These are phyloP conservation scores for Alternaria metachromatica DNA, from an alignment of 2,329 filamentous ascomycete species.

Conservation along the genomic window DNA sequence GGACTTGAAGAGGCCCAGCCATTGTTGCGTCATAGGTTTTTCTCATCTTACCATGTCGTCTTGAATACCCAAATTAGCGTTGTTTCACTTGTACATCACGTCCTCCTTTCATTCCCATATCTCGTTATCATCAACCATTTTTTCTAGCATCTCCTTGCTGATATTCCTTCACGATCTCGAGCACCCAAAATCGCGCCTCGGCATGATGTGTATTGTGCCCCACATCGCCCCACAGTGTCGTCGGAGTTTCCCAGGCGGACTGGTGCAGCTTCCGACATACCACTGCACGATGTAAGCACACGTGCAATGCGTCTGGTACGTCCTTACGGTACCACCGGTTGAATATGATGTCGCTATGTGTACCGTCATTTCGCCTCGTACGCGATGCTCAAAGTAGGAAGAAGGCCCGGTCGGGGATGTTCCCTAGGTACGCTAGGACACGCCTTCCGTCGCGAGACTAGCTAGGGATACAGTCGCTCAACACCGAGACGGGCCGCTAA, in stretches of 20 bases:
- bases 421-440: neutral
- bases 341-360: neutral
- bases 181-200: neutral
- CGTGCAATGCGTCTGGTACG: neutral
- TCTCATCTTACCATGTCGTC: neutral
- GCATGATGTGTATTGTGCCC: neutral
- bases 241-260: neutral
- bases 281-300: neutral
- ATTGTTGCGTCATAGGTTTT: neutral
- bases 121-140: neutral
- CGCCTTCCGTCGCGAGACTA: neutral
- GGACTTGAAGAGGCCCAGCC: constrained; percentile 17
- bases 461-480: neutral
- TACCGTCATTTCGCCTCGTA: neutral
- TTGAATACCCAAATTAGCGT: constrained; percentile 1
- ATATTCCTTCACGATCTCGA: neutral
- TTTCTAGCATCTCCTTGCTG: neutral
- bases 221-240: constrained; percentile 6
- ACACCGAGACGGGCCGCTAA: neutral
- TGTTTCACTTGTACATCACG: neutral
- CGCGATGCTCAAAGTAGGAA: neutral
- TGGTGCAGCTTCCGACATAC: constrained; percentile 17
- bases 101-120: neutral
- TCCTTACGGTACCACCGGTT: neutral
- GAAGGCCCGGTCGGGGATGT: neutral